These are phyloP conservation scores for Podaxis carcinomalis DNA, from an alignment of 768 basidiomycete genomes.

Conservation along the genomic window DNA sequence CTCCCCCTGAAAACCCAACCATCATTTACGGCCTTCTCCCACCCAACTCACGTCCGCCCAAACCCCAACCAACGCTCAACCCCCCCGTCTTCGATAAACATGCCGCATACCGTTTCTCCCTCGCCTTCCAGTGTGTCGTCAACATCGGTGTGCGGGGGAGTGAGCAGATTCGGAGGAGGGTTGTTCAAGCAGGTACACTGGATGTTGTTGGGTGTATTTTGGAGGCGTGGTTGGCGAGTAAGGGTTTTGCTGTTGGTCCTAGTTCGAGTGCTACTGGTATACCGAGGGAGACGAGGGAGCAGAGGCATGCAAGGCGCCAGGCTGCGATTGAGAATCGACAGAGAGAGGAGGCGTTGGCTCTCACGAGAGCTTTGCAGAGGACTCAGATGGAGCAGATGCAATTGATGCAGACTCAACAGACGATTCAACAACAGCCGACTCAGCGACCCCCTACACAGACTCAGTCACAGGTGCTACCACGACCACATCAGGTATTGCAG, in stretches of 20 bases:
- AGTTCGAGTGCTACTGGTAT: slow-evolving; percentile 72
- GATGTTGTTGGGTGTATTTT: slow-evolving; percentile 93
- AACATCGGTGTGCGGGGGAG: slow-evolving; percentile 97
- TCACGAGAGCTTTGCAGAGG: slow-evolving; percentile 54
- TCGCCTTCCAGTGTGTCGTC: slow-evolving; percentile 95
- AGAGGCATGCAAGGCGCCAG: slow-evolving; percentile 57
- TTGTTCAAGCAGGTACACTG: slow-evolving; percentile 91
- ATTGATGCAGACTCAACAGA: slow-evolving; percentile 6
- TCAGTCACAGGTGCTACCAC: neutral
- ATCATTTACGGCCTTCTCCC: slow-evolving; percentile 76
- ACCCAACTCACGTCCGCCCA: slow-evolving; percentile 51
- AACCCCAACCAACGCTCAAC: slow-evolving; percentile 57
- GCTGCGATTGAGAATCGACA: slow-evolving; percentile 53
- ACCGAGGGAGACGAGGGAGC: slow-evolving; percentile 72
- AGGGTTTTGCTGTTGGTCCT: slow-evolving; percentile 83
- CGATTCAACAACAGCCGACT: neutral
- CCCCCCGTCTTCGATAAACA: slow-evolving; percentile 74
- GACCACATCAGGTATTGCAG: slow-evolving; percentile 1
- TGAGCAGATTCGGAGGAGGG: slow-evolving; percentile 84
- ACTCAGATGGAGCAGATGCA: slow-evolving; percentile 32
- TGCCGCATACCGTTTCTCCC: slow-evolving; percentile 82
- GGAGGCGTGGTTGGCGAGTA: slow-evolving; percentile 87
- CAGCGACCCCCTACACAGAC: neutral
- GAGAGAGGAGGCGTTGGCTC: slow-evolving; percentile 54
- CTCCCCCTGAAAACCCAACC: slow-evolving; percentile 75